phyloP scores from a whole-genome alignment of 176 grass and related monocot species.

The Bothriochloa decipiens region DNA sequence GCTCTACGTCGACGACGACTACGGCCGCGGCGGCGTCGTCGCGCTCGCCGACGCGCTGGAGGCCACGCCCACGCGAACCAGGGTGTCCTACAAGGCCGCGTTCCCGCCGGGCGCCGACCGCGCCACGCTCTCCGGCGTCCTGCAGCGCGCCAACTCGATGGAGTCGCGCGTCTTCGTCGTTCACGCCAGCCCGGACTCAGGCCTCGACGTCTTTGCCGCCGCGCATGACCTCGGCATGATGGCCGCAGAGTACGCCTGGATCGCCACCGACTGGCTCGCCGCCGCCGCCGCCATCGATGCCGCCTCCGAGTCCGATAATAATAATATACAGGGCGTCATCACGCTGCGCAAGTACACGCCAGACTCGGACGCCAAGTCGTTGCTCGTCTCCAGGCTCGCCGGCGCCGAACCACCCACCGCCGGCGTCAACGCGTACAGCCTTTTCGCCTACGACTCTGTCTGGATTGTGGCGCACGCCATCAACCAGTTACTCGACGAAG shows the following conservation, averaged over 20 bases:
- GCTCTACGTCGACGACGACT: slow-evolving; percentile 80
- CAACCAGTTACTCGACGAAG: slow-evolving; percentile 60
- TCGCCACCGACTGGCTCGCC: slow-evolving; percentile 82
- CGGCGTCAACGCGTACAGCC: slow-evolving; percentile 57
- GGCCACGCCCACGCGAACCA: slow-evolving; percentile 21
- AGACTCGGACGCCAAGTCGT: slow-evolving; percentile 61
- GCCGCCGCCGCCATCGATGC: not conserved
- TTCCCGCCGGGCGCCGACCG: slow-evolving; percentile 48
- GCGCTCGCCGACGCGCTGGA: slow-evolving; percentile 62
- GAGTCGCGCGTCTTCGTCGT: slow-evolving; percentile 82
- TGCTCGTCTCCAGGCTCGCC: slow-evolving; percentile 48
- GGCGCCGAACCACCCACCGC: not conserved
- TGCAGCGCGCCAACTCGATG: slow-evolving; percentile 53
- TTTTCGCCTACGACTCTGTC: slow-evolving; percentile 81
- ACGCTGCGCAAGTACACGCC: slow-evolving; percentile 68
- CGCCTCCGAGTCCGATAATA: not conserved
- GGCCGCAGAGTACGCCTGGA: slow-evolving; percentile 70
- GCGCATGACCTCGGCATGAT: slow-evolving; percentile 69
- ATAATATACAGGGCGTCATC: slow-evolving; percentile 56
- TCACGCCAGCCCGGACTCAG: slow-evolving; percentile 78
- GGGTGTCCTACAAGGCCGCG: slow-evolving; percentile 58
- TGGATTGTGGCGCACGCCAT: slow-evolving; percentile 76
- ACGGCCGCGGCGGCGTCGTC: slow-evolving; percentile 61
- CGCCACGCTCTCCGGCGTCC: slow-evolving; percentile 38
- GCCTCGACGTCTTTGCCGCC: slow-evolving; percentile 58